Conservation (phyloP, 495 filamentous ascomycete genomes). For the Chaetomium tenue region DNA sequence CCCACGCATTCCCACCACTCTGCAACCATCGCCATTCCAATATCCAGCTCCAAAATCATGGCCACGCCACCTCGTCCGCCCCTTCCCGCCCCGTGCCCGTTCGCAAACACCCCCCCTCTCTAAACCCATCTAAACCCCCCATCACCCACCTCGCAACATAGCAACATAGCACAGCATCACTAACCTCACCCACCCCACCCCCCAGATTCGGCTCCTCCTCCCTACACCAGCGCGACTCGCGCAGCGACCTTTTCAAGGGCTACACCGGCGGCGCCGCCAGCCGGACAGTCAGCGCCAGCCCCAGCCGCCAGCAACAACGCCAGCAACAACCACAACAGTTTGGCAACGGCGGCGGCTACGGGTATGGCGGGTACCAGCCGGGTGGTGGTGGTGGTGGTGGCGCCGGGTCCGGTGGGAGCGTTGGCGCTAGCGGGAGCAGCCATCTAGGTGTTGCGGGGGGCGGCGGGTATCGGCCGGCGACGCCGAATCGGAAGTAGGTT, state of each 20-base stretch:
- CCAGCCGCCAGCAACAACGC: slow-evolving; percentile 45
- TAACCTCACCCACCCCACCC: slow-evolving; percentile 9
- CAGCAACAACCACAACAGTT: neutral
- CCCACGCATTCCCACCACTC: neutral
- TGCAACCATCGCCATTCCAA: neutral
- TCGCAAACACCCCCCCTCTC: neutral
- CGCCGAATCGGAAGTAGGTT: slow-evolving; percentile 75
- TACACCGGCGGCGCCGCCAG: slow-evolving; percentile 62
- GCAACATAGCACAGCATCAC: neutral
- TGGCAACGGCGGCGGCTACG: slow-evolving; percentile 22
- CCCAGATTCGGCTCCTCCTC: slow-evolving; percentile 58
- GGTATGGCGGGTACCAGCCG: neutral
- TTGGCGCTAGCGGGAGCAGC: slow-evolving; percentile 23
- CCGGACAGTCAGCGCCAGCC: slow-evolving; percentile 51
- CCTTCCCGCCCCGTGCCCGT: neutral
- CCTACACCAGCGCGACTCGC: slow-evolving; percentile 81
- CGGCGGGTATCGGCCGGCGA: slow-evolving; percentile 58
- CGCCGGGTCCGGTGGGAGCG: slow-evolving; percentile 59
- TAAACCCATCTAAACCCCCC: slow-evolving; percentile 27
- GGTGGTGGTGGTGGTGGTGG: slow-evolving; percentile 54
- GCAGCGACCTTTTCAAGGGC: slow-evolving; percentile 81
- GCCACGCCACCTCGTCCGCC: neutral
- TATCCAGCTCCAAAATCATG: neutral
- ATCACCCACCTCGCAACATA: too few relatives aligned
- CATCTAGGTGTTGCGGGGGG: slow-evolving; percentile 38